Evolutionary conservation across 1,284 basidiomycete genomes (phyloP).

Genomic region (Pterula multifida): DNA sequence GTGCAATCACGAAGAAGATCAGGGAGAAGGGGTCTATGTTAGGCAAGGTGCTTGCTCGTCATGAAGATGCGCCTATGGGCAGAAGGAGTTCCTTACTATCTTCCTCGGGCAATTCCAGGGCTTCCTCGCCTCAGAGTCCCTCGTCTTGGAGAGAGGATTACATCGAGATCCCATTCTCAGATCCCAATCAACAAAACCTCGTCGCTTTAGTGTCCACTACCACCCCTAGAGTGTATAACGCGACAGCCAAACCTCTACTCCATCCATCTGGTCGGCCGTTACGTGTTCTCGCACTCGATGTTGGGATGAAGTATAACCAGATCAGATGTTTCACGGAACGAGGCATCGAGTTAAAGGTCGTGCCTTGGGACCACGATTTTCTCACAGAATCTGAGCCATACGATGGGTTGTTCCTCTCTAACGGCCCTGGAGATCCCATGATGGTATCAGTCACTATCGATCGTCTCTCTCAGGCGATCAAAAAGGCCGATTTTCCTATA

Average conservation of each 20-base stretch:
- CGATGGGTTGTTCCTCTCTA: conserved; percentile 95
- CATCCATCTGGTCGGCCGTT: conserved; percentile 77
- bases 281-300: conserved; percentile 87
- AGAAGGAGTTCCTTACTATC: conserved; percentile 20
- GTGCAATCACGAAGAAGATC: conserved; percentile 93
- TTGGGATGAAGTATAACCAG: conserved; percentile 99
- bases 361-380: conserved; percentile 97
- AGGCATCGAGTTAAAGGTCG: conserved; percentile 93
- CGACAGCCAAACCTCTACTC: conserved; percentile 40
- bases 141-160: conserved; percentile 74
- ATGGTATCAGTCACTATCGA: conserved; percentile 69
- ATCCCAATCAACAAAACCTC: conserved; percentile 87
- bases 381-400: conserved; percentile 66
- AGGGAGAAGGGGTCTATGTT: conserved; percentile 92
- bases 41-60: conserved; percentile 66
- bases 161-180: conserved; percentile 71
- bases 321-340: conserved; percentile 93
- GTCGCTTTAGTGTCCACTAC: conserved; percentile 82
- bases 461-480: conserved; percentile 63
- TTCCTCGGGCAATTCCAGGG: conserved; percentile 34
- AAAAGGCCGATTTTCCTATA: conserved; percentile 71
- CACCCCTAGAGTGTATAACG: conserved; percentile 62
- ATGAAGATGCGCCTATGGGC: conserved; percentile 26
- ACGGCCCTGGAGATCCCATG: conserved; percentile 96
- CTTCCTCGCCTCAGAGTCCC: conserved; percentile 38